A percentile compares a stretch with the other conserved stretches of the same genome.
Evolutionary conservation across 192 early-diverging fungal genomes (phyloP).

Genomic region (Backusella westeae): DNA sequence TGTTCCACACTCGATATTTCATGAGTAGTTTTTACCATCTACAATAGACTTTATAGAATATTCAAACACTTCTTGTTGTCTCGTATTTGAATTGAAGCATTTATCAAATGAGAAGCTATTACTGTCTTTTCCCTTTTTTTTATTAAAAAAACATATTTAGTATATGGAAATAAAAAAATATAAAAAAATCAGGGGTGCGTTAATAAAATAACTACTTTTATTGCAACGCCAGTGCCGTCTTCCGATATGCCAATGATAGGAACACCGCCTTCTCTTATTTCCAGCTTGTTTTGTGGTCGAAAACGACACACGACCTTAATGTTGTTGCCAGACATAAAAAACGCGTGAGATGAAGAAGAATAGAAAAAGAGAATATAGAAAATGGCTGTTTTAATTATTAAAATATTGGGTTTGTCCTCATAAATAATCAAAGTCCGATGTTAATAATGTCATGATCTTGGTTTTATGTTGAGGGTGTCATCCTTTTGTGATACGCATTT

Average conservation of each 20-base stretch:
- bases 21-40: conserved; percentile 59
- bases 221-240: conserved; percentile 61
- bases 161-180: background rate
- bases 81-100: conserved; percentile 79
- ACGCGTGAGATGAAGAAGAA: conserved; percentile 12
- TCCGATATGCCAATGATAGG: conserved; percentile 81
- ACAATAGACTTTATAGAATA: conserved; percentile 91
- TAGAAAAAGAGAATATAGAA: background rate
- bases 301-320: conserved; percentile 98
- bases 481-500: too few species aligned
- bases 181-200: conserved; percentile 3
- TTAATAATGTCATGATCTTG: too few species aligned
- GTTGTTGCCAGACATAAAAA: conserved; percentile 68
- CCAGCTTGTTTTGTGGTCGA: conserved; percentile 90
- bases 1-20: background rate
- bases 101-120: conserved; percentile 88
- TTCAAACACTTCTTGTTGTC: conserved; percentile 85
- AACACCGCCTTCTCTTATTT: conserved; percentile 90
- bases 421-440: too few species aligned
- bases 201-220: conserved; percentile 41
- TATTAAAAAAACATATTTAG: background rate
- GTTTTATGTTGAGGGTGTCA: too few species aligned
- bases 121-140: conserved; percentile 13
- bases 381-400: too few species aligned
- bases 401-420: too few species aligned